Evolutionary conservation across 83 land plant species (phyloP).

Genomic region (Isoetes engelmannii): DNA sequence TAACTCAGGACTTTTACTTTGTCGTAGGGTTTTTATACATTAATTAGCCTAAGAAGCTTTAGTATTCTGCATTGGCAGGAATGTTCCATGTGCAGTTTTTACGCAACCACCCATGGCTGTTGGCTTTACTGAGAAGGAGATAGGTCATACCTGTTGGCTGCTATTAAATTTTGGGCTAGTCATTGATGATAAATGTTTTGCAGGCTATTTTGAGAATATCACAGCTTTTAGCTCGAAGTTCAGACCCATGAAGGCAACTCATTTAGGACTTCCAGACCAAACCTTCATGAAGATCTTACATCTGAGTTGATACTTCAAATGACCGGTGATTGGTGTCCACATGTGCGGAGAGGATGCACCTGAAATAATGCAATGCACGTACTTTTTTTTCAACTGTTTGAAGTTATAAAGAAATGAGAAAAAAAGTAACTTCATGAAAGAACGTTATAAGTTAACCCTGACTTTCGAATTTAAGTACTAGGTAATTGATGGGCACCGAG

Average conservation of each 20-base stretch:
- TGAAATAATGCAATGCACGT: constrained; percentile 96
- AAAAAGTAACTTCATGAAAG: background rate
- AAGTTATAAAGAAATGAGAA: no score
- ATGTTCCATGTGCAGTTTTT: constrained; percentile 85
- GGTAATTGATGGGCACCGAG: no score
- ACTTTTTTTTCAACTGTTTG: background rate
- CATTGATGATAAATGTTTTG: constrained; percentile 3
- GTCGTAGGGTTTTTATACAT: background rate
- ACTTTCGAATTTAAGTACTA: no score
- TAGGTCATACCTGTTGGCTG: constrained; percentile 13
- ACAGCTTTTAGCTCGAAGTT: constrained; percentile 83
- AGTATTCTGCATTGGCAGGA: constrained; percentile 28
- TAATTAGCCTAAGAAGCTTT: background rate
- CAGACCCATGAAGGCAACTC: constrained; percentile 87
- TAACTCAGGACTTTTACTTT: no score
- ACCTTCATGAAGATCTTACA: constrained; percentile 84
- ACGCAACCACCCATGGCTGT: constrained; percentile 98
- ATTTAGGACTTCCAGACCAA: constrained; percentile 89
- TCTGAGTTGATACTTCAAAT: constrained; percentile 69
- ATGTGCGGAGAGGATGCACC: constrained; percentile 97
- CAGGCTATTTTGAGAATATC: constrained; percentile 90
- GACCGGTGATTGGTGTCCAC: constrained; percentile 82
- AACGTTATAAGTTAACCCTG: background rate
- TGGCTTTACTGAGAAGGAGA: constrained; percentile 91
- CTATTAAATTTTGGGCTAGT: background rate